phyloP scores from a whole-genome alignment of 2,329 filamentous ascomycete species.

The Exophiala calicioides region DNA sequence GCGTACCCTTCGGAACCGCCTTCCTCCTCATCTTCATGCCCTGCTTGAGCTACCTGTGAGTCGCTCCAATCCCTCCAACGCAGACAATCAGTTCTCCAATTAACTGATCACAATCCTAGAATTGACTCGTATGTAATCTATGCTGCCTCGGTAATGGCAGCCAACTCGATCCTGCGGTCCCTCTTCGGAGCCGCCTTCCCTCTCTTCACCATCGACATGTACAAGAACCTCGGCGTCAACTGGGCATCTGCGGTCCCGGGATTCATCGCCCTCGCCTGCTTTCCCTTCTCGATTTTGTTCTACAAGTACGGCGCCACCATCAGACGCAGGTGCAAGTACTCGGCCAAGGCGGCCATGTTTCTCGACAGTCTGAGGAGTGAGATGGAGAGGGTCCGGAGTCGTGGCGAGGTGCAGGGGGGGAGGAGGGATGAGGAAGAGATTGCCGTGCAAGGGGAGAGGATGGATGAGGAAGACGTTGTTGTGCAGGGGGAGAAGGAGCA shows the following conservation, averaged over 20 bases:
- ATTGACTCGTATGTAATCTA: constrained; percentile 47
- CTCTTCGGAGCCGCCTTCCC: constrained; percentile 51
- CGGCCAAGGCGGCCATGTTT: constrained; percentile 20
- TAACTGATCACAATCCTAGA: constrained; percentile 1
- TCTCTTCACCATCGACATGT: constrained; percentile 50
- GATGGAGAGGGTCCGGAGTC: constrained; percentile 12
- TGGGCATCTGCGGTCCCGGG: constrained; percentile 51
- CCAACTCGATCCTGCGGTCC: constrained; percentile 49
- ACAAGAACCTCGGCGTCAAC: constrained; percentile 46
- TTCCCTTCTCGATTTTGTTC: constrained; percentile 42
- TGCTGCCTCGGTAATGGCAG: constrained; percentile 45
- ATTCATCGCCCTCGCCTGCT: constrained; percentile 47
- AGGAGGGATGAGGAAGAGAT: too few relatives aligned
- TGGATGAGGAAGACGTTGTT: background rate
- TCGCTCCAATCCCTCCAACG: background rate
- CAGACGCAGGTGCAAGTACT: constrained; percentile 23
- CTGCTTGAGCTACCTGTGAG: constrained; percentile 42
- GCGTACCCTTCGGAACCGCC: constrained; percentile 42
- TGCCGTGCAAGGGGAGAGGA: background rate
- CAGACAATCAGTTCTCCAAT: too few relatives aligned
- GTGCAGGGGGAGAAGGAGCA: too few relatives aligned
- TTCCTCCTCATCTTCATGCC: constrained; percentile 43
- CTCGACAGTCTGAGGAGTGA: constrained; percentile 21
- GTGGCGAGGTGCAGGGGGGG: constrained; percentile 2
- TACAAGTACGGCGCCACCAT: constrained; percentile 27